Evolutionary conservation across 129 eudicot species (phyloP), one percentile per base, ranked within the genome.

Genomic region (Escallonia herrerae): DNA sequence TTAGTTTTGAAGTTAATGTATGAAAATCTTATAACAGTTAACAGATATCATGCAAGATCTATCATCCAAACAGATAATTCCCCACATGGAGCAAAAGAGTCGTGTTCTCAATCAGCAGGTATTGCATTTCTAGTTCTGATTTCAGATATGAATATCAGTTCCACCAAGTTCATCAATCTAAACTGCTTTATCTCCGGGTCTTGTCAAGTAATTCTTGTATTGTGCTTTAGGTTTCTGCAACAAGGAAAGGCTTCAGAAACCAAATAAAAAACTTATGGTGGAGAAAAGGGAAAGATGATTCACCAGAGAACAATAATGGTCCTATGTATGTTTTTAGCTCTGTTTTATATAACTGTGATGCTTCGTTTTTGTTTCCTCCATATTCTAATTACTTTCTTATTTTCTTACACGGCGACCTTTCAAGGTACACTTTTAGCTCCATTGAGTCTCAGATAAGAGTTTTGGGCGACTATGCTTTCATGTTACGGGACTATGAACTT

Each of bases 221-320:
- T 49, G 33, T 63, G 14, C 44, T 66, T 47, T 55, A 93, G 98
- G 98, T 93, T 64, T 81, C 98, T 57, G 91, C 96, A 56, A 93
- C 96, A 74, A 93, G 96, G 82, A 93, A 83, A 78, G 98, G 98
- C 62, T 89, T 93, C 51, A 86, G 95, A 75, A 93, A 93, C 84
- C 98, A 93, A 78, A 79, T 93, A 61, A 93, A 93, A 68, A 88
- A 93, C 74, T 80, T 93, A 70, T 93, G 95, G 98, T 93, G 98
- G 98, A 83, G 98, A 86, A 93, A 89, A 73, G 98, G 96, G 51
- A 93, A 83, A 80, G 98, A 93, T 4, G 98, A 88, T 69, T 54
- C 75, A 37, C 90, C 90, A 56, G 98, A 93, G 53, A 76, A 74
- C 56, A 80, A 82, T n/a, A 77, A 72, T 74, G 87, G 84, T 69